phyloP scores from a whole-genome alignment of 208 protist genomes.

The Blechomonas ayalai region DNA sequence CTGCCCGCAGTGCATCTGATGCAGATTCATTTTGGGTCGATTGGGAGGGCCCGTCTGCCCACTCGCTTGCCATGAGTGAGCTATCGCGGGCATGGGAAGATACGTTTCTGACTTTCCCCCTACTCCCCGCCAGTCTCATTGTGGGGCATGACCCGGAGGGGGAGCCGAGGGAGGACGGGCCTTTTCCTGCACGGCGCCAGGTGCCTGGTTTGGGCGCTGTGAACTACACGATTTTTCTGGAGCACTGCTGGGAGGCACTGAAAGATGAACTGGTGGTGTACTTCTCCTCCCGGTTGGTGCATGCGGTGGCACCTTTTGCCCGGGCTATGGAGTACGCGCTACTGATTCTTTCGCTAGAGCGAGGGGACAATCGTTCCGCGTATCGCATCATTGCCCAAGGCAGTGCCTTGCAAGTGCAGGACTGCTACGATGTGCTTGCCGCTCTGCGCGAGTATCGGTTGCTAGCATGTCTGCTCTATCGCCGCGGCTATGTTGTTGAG shows the following conservation, averaged over 20 bases:
- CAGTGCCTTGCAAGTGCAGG: conserved; percentile 27
- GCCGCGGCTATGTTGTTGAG: conserved; percentile 18
- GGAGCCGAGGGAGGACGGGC: no score
- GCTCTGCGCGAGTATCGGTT: conserved; percentile 50
- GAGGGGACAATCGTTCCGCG: conserved; percentile 41
- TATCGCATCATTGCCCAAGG: conserved; percentile 31
- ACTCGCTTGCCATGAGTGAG: conserved; percentile 24
- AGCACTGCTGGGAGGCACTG: conserved; percentile 34
- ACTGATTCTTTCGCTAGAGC: conserved; percentile 58
- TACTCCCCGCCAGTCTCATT: conserved; percentile 11
- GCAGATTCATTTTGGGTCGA: conserved; percentile 9
- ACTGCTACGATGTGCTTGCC: conserved; percentile 58
- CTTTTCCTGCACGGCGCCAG: conserved; percentile 12
- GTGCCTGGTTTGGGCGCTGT: conserved; percentile 23
- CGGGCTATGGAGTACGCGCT: conserved; percentile 61
- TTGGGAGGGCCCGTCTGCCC: conserved; percentile 32
- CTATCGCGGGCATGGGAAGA: conserved; percentile 35
- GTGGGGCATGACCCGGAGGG: background rate
- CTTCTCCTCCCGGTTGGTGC: conserved; percentile 21
- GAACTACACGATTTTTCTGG: conserved; percentile 24
- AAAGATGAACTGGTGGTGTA: conserved; percentile 36
- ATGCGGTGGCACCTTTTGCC: conserved; percentile 8
- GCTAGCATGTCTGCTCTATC: conserved; percentile 58
- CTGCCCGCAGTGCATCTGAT: background rate
- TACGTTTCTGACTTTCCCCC: conserved; percentile 32